Conservation (phyloP, 257 asterid genomes). For the Solanum clarkiae region DNA sequence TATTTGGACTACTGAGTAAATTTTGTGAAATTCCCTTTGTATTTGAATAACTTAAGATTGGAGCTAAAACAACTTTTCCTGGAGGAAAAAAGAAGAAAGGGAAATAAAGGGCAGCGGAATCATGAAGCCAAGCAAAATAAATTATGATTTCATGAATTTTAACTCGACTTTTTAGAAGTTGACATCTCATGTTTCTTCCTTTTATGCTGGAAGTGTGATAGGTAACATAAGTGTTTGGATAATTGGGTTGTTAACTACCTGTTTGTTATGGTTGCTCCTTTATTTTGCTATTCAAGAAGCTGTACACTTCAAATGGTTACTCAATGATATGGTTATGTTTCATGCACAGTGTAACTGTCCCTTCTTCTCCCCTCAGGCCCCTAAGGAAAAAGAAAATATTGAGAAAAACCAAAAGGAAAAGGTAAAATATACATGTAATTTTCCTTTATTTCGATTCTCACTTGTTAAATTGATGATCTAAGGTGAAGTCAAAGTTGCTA, state of each 20-base stretch:
- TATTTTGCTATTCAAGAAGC: not conserved
- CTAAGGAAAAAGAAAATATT: not conserved
- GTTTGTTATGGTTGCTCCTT: not conserved
- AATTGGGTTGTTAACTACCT: not conserved
- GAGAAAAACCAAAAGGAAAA: not conserved
- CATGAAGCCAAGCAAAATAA: not conserved
- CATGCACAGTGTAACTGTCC: not conserved
- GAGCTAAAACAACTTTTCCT: not conserved
- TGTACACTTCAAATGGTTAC: not conserved
- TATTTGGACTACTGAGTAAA: not conserved
- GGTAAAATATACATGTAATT: not conserved
- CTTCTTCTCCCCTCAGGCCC: not conserved
- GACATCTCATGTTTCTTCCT: not conserved
- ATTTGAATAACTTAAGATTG: not conserved
- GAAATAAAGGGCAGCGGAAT: not conserved
- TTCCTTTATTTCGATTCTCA: not conserved
- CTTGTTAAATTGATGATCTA: not conserved
- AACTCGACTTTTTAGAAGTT: not conserved
- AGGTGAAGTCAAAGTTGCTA: not conserved
- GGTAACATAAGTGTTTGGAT: not conserved
- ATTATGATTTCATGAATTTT: not conserved
- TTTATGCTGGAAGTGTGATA: not conserved
- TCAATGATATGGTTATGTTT: not conserved
- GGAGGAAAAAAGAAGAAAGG: not conserved
- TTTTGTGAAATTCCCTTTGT: not conserved